These are phyloP conservation scores for Hypoxylon sp. DNA, from an alignment of 2,329 filamentous ascomycete species.

Conservation along the genomic window DNA sequence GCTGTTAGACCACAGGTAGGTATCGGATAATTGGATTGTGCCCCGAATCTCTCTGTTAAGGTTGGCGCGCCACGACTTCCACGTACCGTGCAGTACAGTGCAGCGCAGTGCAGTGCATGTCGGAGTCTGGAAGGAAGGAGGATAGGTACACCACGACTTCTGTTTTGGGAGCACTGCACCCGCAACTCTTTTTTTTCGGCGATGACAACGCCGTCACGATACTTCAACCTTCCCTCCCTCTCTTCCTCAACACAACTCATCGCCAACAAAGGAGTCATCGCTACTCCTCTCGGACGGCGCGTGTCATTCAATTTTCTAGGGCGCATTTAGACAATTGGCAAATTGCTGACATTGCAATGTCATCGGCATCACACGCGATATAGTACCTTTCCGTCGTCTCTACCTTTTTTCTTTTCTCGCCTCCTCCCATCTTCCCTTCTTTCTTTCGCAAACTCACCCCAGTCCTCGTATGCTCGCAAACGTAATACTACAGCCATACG, in stretches of 20 bases:
- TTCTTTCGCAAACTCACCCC: constrained; percentile 11
- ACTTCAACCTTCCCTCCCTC: constrained; percentile 28
- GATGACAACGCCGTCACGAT: constrained; percentile 42
- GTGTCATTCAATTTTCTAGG: too few species aligned
- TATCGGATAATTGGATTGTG: constrained; percentile 33
- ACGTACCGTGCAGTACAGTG: constrained; percentile 14
- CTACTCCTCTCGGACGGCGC: too few species aligned
- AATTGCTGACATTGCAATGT: constrained; percentile 42
- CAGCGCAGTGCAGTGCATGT: constrained; percentile 9
- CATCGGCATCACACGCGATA: constrained; percentile 40
- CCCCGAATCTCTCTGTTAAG: constrained; percentile 28
- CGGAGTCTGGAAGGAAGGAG: constrained; percentile 6
- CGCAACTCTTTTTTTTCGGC: constrained; percentile 39
- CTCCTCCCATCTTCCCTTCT: constrained; percentile 11
- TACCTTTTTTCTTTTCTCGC: constrained; percentile 16
- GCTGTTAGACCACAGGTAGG: constrained; percentile 10
- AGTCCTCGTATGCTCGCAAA: constrained; percentile 30
- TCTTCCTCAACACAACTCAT: too few species aligned
- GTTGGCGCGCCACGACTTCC: constrained; percentile 26
- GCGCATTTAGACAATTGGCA: constrained; percentile 46
- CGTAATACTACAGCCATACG: constrained; percentile 22
- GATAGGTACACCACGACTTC: constrained; percentile 2
- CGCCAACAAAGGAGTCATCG: too few species aligned
- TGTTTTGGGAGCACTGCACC: constrained; percentile 2
- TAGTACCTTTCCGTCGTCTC: constrained; percentile 36